Base-by-base conservation (phyloP, 208 protist species). In the Angomonas deanei region DNA sequence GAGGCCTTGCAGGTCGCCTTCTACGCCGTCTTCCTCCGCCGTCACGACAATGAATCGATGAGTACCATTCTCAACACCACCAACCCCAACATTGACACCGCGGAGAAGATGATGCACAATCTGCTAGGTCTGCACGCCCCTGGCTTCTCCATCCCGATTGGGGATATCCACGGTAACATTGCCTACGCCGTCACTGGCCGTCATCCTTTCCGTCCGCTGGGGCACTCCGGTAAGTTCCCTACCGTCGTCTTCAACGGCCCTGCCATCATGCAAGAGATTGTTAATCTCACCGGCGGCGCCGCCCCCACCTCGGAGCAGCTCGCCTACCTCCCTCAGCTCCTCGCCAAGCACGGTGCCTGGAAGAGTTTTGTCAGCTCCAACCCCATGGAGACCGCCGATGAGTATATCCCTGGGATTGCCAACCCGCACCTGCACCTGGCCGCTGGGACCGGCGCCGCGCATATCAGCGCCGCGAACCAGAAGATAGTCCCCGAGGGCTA, bases 121-220 rank as follows among this genome's bases (percentile, higher is more conserved):
- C 34, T 86, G 46, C 42, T 70, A 32, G 39, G 70, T 31, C 69
- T 86, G 33, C 71, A 68, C 23, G 42, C 79, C 2, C 79, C 79
- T 2, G 79, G 79, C 34, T 86, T 86, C 57, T 86, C 79, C 5
- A 82, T 86, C 38, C 71, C 76, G 30, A 82, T 82, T 32, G 71
- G 68, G 1, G 79, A 86, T 27, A 32, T 61, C 10, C 24, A 66
- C 3, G 79, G 79, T 33, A 82, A 80, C 72, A 67, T 86, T 32
- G 79, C 72, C 32, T 86, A 86, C 61, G 66, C 66, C n/a, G 66
- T 82, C 30, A 80, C 79, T 0, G 79, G 79, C 13, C 55, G 68
- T 23, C 76, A 86, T 59, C 75, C 76, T 13, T 1, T 64, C 53
- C 70, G 79, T 23, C 33, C 52, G 32, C 24, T 39, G 13, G 74